Conservation (phyloP, 2,329 filamentous ascomycete species). For the Nemania sp. region DNA sequence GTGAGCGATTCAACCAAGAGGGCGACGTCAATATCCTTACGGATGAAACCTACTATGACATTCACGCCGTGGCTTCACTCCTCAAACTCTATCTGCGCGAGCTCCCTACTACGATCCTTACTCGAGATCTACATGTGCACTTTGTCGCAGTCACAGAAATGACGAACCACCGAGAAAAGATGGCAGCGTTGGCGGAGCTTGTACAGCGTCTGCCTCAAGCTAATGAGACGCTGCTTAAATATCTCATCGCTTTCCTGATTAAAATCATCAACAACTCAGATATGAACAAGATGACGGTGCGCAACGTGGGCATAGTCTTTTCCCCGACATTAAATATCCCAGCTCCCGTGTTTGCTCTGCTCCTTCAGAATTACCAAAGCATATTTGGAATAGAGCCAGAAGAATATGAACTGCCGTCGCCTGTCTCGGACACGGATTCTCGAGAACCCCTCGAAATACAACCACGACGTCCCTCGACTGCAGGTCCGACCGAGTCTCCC, state of each 20-base stretch:
- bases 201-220: conserved; percentile 78
- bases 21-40: conserved; percentile 85
- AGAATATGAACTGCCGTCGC: conserved; percentile 60
- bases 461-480: conserved; percentile 54
- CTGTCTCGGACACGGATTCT: conserved; percentile 45
- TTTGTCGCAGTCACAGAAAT: conserved; percentile 86
- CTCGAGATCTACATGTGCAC: conserved; percentile 84
- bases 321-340: conserved; percentile 96
- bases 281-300: conserved; percentile 96
- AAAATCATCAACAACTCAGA: conserved; percentile 89
- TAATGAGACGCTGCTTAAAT: conserved; percentile 80
- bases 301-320: conserved; percentile 97
- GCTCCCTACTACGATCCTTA: conserved; percentile 87
- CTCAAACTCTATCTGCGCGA: conserved; percentile 94
- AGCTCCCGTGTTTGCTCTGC: conserved; percentile 88
- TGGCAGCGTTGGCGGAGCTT: conserved; percentile 73
- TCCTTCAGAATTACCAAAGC: conserved; percentile 84
- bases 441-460: conserved; percentile 37
- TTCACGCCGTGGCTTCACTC: conserved; percentile 91
- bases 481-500: conserved; percentile 53
- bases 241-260: conserved; percentile 85
- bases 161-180: conserved; percentile 73
- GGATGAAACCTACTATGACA: conserved; percentile 87
- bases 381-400: conserved; percentile 79
- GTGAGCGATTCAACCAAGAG: conserved; percentile 91